A percentile compares a stretch with the other conserved stretches of the same genome.
phyloP scores from a whole-genome alignment of 2,329 filamentous ascomycete species.

The Cladosporium velox region DNA sequence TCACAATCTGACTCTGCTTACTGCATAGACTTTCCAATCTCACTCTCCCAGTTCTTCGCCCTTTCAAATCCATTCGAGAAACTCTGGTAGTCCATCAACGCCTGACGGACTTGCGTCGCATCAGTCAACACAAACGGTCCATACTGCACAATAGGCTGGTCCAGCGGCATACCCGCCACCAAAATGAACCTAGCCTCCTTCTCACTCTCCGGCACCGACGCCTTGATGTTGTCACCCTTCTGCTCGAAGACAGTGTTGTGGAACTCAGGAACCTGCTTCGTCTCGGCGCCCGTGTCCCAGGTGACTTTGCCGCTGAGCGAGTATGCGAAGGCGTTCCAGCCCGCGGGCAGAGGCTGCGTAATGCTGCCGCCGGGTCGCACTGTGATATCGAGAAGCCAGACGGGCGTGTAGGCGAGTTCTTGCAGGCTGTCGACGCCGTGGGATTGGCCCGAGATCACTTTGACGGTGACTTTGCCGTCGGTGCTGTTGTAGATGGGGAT shows the following conservation, averaged over 20 bases:
- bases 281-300: slow-evolving; percentile 59
- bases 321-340: slow-evolving; percentile 91
- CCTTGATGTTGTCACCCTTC: slow-evolving; percentile 73
- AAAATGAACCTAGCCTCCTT: slow-evolving; percentile 64
- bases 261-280: slow-evolving; percentile 63
- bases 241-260: slow-evolving; percentile 89
- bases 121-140: slow-evolving; percentile 79
- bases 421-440: slow-evolving; percentile 84
- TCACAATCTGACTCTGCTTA: background rate
- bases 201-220: slow-evolving; percentile 68
- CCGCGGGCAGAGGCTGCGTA: slow-evolving; percentile 71
- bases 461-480: slow-evolving; percentile 73
- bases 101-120: slow-evolving; percentile 72
- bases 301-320: slow-evolving; percentile 71
- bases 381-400: slow-evolving; percentile 89
- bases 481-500: slow-evolving; percentile 75
- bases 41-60: slow-evolving; percentile 75
- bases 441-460: slow-evolving; percentile 85
- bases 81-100: slow-evolving; percentile 73
- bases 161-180: slow-evolving; percentile 75
- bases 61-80: slow-evolving; percentile 78
- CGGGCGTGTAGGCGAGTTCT: slow-evolving; percentile 91
- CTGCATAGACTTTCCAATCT: slow-evolving; percentile 79
- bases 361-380: slow-evolving; percentile 78
- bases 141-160: slow-evolving; percentile 80